Percentiles rank a stretch among this genome's conserved stretches.
Conservation (phyloP, 768 basidiomycete genomes). For the Psilocybe cubensis region DNA sequence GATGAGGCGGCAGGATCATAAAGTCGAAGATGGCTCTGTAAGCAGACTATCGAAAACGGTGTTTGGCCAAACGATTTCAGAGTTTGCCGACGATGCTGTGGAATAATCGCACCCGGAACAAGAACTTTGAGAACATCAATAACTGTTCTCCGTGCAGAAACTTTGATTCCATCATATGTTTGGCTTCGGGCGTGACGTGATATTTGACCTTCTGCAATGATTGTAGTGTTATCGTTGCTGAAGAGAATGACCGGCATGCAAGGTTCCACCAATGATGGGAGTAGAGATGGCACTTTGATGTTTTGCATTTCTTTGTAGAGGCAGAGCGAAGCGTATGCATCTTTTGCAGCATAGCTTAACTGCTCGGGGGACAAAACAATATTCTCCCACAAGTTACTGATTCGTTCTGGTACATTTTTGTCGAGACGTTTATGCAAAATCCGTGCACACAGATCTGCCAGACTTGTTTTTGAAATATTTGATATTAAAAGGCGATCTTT, state of each 20-base stretch:
- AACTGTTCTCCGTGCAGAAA: not conserved
- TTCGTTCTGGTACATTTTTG: conserved; percentile 22
- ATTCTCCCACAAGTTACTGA: conserved; percentile 21
- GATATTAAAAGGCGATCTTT: conserved; percentile 24
- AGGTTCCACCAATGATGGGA: conserved; percentile 12
- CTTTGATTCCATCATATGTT: conserved; percentile 6
- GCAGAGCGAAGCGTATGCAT: conserved; percentile 18
- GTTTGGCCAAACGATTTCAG: conserved; percentile 17
- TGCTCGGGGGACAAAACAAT: conserved; percentile 13
- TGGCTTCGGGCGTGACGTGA: not conserved
- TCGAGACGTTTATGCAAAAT: conserved; percentile 22
- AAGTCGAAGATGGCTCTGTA: conserved; percentile 7
- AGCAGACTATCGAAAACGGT: conserved; percentile 18
- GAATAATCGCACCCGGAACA: conserved; percentile 21
- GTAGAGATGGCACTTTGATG: conserved; percentile 20
- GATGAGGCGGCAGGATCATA: not conserved
- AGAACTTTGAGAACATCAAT: conserved; percentile 14
- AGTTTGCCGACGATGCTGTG: conserved; percentile 13
- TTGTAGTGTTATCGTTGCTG: conserved; percentile 13
- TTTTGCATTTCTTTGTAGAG: conserved; percentile 24
- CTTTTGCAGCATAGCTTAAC: conserved; percentile 20
- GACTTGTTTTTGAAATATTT: conserved; percentile 15
- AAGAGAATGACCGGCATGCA: conserved; percentile 15
- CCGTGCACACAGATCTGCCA: conserved; percentile 30
- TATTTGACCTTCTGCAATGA: conserved; percentile 12